Base-by-base conservation (phyloP, 2,329 filamentous ascomycete species). In the Verticillium zaregamsianum region DNA sequence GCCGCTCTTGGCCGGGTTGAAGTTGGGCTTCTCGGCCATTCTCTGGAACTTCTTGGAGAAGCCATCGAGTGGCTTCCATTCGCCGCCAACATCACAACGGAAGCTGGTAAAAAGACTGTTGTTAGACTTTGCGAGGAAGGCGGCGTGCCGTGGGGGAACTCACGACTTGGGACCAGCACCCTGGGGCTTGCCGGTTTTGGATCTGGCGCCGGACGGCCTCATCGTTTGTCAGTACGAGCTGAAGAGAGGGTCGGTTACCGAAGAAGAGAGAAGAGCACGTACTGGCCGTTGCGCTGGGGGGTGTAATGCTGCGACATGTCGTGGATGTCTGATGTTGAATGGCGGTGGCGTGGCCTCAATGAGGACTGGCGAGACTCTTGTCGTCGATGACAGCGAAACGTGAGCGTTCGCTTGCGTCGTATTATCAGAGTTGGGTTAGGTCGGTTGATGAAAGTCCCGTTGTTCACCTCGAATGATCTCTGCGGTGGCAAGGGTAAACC, bases 21-120 rank as follows among this genome's bases (percentile, higher is more conserved):
- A 52, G 5, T 49, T 59, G 3, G 67, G 55, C 39, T 68, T 67
- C 12, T 67, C 62, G 12, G 76, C 56, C 6, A 70, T 59, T 20
- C 66, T 68, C 58, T 71, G 72, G 58, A 78, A 73, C 4, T 62
- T 70, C 6, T 67, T 67, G 5, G 74, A 76, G 61, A 77, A 78
- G 3, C 63, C 64, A 3, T 64, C 57, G 2, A 72, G 59, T 0
- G 68, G 59, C 57, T 73, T 74, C 73, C 71, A 77, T 60, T 77
- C 75, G n/a, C 69, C 68, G 3, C 76, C 76, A 20, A 71, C 64
- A 33, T 72, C 70, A 68, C 76, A 77, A 14, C 45, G 45, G 20
- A 52, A 52, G 3, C 45, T 52, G 9, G 3, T 35, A 14, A n/a
- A 20, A 9, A 52, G 23, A 12, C 20, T 52, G 20, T 23, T 35